Base-by-base conservation (phyloP, 2,329 filamentous ascomycete species). In the Alternaria triticina region DNA sequence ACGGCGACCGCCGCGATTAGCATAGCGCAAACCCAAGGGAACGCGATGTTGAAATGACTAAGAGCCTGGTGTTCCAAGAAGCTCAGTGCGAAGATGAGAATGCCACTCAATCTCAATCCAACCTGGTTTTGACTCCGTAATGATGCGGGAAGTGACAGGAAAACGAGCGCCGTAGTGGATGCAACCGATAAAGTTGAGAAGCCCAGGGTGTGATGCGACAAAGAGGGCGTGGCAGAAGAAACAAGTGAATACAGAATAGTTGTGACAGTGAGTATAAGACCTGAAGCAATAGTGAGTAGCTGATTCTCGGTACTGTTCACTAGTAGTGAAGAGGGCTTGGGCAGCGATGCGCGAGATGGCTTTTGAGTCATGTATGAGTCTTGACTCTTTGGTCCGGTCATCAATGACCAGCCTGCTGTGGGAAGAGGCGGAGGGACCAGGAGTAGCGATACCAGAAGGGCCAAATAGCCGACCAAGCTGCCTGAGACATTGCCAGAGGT, bases 341-440 rank as follows among this genome's bases (percentile, higher is more conserved):
- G 74, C 20, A 79, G 60, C 22, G 75, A 74, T 1, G 73, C 68
- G 27, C 76, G 72, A 30, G 68, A 50, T 20, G 65, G 60, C 5
- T 50, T 59, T 60, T 72, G 70, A 23, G 62, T 67, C 28, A 65
- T 69, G 66, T 74, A 77, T 10, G 70, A 67, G 40, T 67, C 64
- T 33, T 73, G 66, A 23, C 57, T 61, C 49, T 75, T 70, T 12
- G 56, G 54, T 5, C 66, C 69, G 9, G 76, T 77, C 57, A 70
- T 70, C 36, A 79, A 49, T 12, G 74, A 74, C 72, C 72, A 78
- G 15, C 71, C 77, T 47, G 74, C 65, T 15, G 75, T 73, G 20
- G 79, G 78, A 36, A 86, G 81, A 28, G 85, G 83, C 15, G 83
- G 83, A n/a, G 83, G 83, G n/a, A 86, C 67, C 10, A 82, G 71